Evolutionary conservation across 257 asterid species (phyloP), one percentile per base, ranked within the genome.

Genomic region (Knoxia roxburghii): DNA sequence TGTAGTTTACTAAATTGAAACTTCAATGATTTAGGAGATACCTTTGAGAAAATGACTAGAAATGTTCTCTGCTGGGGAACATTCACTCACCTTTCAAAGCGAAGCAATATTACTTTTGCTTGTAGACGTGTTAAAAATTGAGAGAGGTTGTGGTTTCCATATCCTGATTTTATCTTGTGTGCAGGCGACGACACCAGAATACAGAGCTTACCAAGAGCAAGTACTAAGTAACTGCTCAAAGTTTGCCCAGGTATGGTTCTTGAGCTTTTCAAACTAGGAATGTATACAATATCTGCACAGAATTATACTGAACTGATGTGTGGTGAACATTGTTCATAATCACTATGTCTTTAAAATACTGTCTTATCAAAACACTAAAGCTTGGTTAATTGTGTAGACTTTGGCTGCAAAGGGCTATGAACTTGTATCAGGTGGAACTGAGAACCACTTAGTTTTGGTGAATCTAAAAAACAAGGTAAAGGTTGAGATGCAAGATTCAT

Each of bases 391-490:
- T 70, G 75, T 80, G 85, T 81, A 89, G 95, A 75, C 89, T 66
- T 76, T 87, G 68, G 41, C 24, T 17, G 75, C 65, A 69, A 67
- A 48, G 27, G 97, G 97, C 67, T 87, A 90, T 49, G 96, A 90
- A 60, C 90, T 90, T 65, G 96, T 90, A 52, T 87, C 97, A 45
- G 96, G 97, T 24, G 96, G 97, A 82, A 87, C 97, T 3, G 97
- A 90, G 17, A 90, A 87, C 80, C 97, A 90, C 73, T 76, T 88
- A 48, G 96, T 90, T 26, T 84, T 90, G 21, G 97, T 88, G 81
- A 90, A 90, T 57, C 68, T 90, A 78, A 87, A 87, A 78, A 76
- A 40, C 84, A 87, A 83, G 95, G 95, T 83, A 79, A 53, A 48
- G 14, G 1, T 37, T 60, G 35, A 24, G 45, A 54, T 20, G 58